A percentile compares a stretch with the other conserved stretches of the same genome.
Evolutionary conservation across 176 grass and related monocot genomes (phyloP).

Genomic region (Melocanna baccifera): DNA sequence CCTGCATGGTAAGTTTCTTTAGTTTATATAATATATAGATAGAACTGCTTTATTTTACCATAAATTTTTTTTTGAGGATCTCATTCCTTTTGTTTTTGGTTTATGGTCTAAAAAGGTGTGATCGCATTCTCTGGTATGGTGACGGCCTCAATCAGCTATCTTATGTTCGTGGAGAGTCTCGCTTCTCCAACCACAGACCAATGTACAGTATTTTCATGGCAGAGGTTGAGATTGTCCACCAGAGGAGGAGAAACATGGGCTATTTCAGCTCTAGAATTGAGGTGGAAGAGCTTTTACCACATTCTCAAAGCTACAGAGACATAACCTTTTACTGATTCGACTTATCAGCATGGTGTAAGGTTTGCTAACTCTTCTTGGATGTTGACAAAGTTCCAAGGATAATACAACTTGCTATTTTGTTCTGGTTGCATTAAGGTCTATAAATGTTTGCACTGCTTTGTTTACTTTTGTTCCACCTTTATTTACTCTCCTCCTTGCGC

Average conservation of each 20-base stretch:
- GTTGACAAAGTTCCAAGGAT: not conserved
- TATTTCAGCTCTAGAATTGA: constrained; percentile 76
- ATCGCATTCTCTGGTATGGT: constrained; percentile 81
- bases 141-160: constrained; percentile 64
- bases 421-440: not conserved
- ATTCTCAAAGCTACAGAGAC: constrained; percentile 56
- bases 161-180: constrained; percentile 76
- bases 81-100: not conserved
- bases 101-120: constrained; percentile 58
- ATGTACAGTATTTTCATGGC: constrained; percentile 77
- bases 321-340: constrained; percentile 47
- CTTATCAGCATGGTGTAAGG: constrained; percentile 41
- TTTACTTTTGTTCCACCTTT: not conserved
- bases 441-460: not conserved
- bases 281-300: constrained; percentile 87
- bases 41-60: not conserved
- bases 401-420: not conserved
- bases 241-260: constrained; percentile 51
- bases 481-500: constrained; percentile 5
- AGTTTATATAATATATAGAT: not conserved
- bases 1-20: constrained; percentile 65
- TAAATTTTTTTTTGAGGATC: not conserved
- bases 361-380: not conserved
- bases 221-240: constrained; percentile 69
- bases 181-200: constrained; percentile 85